Conservation (phyloP, 768 basidiomycete species). For the Xerocomellus amylosporus region DNA sequence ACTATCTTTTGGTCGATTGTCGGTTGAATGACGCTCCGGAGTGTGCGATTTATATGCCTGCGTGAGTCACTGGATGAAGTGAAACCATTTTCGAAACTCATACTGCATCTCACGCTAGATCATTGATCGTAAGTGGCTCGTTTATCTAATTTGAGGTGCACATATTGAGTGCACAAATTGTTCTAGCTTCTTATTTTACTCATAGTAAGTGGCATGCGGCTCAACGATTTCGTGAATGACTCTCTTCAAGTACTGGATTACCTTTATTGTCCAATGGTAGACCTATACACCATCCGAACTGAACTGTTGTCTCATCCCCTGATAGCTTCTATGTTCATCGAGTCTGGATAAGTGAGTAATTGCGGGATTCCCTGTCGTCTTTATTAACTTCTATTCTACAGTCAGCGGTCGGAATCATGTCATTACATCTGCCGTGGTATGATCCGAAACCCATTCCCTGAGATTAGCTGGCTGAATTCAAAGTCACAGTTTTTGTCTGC, state of each 20-base stretch:
- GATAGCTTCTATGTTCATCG: constrained; percentile 22
- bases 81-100: not conserved
- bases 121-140: not conserved
- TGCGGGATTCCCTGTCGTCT: constrained; percentile 1
- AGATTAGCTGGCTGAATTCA: constrained; percentile 2
- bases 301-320: not conserved
- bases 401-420: constrained; percentile 19
- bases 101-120: not conserved
- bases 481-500: constrained; percentile 4
- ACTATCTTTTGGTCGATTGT: constrained; percentile 11
- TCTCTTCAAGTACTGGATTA: constrained; percentile 12
- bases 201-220: constrained; percentile 3
- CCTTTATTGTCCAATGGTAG: constrained; percentile 25
- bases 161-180: not conserved
- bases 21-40: not conserved
- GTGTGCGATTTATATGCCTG: constrained; percentile 4
- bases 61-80: not conserved
- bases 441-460: not conserved
- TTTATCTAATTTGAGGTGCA: not conserved
- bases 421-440: constrained; percentile 16
- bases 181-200: not conserved
- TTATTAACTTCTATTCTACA: not conserved
- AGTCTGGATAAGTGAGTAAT: constrained; percentile 4
- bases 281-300: not conserved
- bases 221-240: not conserved